A percentile compares a stretch with the other conserved stretches of the same genome.
These are phyloP conservation scores for Neofusicoccum sp. DNA, from an alignment of 2,329 filamentous ascomycete species.

Conservation along the genomic window DNA sequence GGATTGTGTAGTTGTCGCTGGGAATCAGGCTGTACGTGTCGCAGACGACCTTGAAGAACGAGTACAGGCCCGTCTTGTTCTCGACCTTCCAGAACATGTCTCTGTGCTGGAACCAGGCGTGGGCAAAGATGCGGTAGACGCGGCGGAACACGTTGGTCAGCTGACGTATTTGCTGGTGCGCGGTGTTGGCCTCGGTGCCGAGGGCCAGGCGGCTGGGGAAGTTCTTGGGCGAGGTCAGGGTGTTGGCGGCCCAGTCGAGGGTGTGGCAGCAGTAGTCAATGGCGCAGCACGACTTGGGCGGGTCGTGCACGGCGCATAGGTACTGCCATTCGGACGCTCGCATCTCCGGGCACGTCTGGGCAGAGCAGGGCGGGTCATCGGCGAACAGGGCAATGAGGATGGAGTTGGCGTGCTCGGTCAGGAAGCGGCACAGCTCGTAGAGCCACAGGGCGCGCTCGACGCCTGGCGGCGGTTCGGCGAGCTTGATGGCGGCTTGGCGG, in stretches of 20 bases:
- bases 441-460: slow-evolving; percentile 91
- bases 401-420: slow-evolving; percentile 90
- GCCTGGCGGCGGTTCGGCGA: slow-evolving; percentile 76
- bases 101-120: slow-evolving; percentile 97
- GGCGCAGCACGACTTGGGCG: slow-evolving; percentile 93
- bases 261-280: slow-evolving; percentile 99
- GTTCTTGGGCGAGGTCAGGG: slow-evolving; percentile 89
- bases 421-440: slow-evolving; percentile 94
- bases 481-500: slow-evolving; percentile 68
- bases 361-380: slow-evolving; percentile 84
- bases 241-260: slow-evolving; percentile 94
- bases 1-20: slow-evolving; percentile 93
- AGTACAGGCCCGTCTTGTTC: slow-evolving; percentile 83
- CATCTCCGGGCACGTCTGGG: slow-evolving; percentile 93
- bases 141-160: slow-evolving; percentile 93
- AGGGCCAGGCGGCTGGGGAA: slow-evolving; percentile 81
- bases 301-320: slow-evolving; percentile 93
- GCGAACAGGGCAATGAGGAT: slow-evolving; percentile 91
- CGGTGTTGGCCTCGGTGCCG: slow-evolving; percentile 42
- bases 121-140: slow-evolving; percentile 94
- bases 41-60: slow-evolving; percentile 96
- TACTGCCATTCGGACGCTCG: slow-evolving; percentile 99
- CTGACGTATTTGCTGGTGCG: slow-evolving; percentile 67
- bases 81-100: slow-evolving; percentile 95
- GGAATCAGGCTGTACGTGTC: slow-evolving; percentile 87